A percentile compares a stretch with the other conserved stretches of the same genome.
Evolutionary conservation across 2,329 filamentous ascomycete genomes (phyloP).

Genomic region (Botrytis hyacinthi): DNA sequence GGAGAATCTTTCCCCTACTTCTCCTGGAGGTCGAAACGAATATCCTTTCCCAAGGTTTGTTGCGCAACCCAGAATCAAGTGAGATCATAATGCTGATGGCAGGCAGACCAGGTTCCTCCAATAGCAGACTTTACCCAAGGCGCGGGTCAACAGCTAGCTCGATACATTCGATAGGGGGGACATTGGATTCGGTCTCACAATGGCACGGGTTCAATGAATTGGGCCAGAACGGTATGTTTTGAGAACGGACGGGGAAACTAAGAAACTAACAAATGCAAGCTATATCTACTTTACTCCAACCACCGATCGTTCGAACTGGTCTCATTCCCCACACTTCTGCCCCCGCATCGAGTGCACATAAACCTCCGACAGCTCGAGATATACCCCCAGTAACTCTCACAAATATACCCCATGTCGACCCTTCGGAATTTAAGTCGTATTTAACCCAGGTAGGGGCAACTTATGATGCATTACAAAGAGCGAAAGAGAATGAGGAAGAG

Average conservation of each 20-base stretch:
- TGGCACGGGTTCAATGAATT: constrained; percentile 64
- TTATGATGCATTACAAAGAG: constrained; percentile 84
- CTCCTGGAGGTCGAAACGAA: constrained; percentile 43
- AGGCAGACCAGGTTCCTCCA: constrained; percentile 36
- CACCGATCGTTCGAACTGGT: constrained; percentile 85
- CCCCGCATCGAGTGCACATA: constrained; percentile 68
- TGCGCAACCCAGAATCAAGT: constrained; percentile 36
- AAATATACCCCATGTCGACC: constrained; percentile 79
- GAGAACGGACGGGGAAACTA: neutral
- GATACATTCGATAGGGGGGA: constrained; percentile 81
- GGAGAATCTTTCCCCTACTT: constrained; percentile 47
- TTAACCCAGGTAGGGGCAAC: constrained; percentile 79
- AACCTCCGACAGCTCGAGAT: constrained; percentile 79
- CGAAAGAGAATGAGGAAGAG: constrained; percentile 74
- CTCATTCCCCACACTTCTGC: constrained; percentile 75
- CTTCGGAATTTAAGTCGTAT: constrained; percentile 79
- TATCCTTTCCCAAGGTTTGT: constrained; percentile 55
- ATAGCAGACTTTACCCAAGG: constrained; percentile 50
- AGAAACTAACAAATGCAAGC: constrained; percentile 49
- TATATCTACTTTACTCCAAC: constrained; percentile 90
- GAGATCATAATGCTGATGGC: constrained; percentile 45
- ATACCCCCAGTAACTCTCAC: constrained; percentile 91
- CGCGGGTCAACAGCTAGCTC: constrained; percentile 86
- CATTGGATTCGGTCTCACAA: constrained; percentile 66
- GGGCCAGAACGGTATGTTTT: constrained; percentile 72